Base-by-base conservation (phyloP, 768 basidiomycete genomes). In the Lyophyllum shimeji region DNA sequence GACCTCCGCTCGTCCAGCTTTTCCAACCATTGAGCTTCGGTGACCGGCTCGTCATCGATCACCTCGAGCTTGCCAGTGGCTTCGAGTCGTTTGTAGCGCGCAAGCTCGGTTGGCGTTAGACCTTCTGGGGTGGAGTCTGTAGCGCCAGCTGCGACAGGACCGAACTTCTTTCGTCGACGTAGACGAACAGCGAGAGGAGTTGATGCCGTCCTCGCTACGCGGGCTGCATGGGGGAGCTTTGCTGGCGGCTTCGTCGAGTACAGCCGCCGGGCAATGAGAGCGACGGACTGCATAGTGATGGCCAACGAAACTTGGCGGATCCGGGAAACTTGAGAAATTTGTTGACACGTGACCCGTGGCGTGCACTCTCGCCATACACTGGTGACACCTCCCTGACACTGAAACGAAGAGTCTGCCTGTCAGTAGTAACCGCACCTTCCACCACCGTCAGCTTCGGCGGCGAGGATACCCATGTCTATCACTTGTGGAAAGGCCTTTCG, bases 151-250 rank as follows among this genome's bases (percentile, higher is more conserved):
- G 61, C 65, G 53, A 60, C 62, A 34, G 68, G 63, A 42, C 78
- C 74, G 47, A 76, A 72, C 59, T 74, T 74, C 69, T 82, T 86
- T 58, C 70, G 71, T 53, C 90, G 84, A 50, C 90, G 87, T 17
- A 82, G 76, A 54, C 86, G 85, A 49, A 92, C 89, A 24, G 88
- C 87, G 42, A 84, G 79, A 0, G 90, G 90, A 0, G 87, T 82
- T 0, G 90, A 91, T 7, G 83, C 78, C 25, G 85, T 87, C 42
- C 87, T 77, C 1, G 90, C 88, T 34, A 68, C 75, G 33, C 82
- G 69, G 34, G 80, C 77, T 46, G 73, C 65, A 23, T 75, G 67
- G 31, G 74, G 75, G 15, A 62, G 43, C n/a, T 69, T 57, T 17
- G 54, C 51, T 25, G 74, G 65, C 20, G 76, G 67, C 57, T 71